Base-by-base conservation (phyloP, 192 early-diverging fungal species). In the Allomyces javanicus region DNA sequence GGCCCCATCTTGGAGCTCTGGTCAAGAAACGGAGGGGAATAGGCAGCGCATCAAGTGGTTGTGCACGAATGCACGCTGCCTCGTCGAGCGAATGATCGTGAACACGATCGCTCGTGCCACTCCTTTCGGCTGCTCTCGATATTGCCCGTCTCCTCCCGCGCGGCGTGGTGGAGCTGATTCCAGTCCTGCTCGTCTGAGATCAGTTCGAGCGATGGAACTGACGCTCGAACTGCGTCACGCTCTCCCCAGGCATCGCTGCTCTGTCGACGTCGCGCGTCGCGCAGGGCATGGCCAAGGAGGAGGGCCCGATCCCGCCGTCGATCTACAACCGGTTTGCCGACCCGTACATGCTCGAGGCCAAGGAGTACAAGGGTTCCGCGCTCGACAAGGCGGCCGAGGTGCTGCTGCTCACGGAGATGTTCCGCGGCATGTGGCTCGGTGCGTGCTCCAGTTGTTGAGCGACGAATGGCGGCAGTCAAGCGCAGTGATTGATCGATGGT, bases 331-430 rank as follows among this genome's bases (percentile, higher is more conserved):
- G 50, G 17, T 58, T 58, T 58, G 50, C 21, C 3, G 50, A 58
- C 17, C 50, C 50, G 50, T 58, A 58, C 50, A 14, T 21, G 50
- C 50, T 21, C 17, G 50, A 58, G 50, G 50, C 21, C 17, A 14
- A n/a, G 17, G 50, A 58, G 50, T 58, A 58, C 50, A 58, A 58
- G 50, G 50, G 50, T 21, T 58, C 50, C 2, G 50, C 50, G 61
- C 68, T 82, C 66, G 83, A 85, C 68, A 74, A 75, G 24, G 82
- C 80, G 50, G 87, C 90, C 25, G 83, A 86, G 71, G 83, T 86
- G 27, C 80, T 97, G 72, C 83, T 94, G 50, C 81, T 97, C 74
- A 95, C 92, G 58, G 94, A 97, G 73, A 75, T 97, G 64, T 71
- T 93, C 26, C 79, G 92, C 63, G 91, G 92, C 24, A 91, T 91